These are phyloP conservation scores for Erythrobasidium hasegawianum DNA, from an alignment of 1,284 basidiomycete species.

Conservation along the genomic window DNA sequence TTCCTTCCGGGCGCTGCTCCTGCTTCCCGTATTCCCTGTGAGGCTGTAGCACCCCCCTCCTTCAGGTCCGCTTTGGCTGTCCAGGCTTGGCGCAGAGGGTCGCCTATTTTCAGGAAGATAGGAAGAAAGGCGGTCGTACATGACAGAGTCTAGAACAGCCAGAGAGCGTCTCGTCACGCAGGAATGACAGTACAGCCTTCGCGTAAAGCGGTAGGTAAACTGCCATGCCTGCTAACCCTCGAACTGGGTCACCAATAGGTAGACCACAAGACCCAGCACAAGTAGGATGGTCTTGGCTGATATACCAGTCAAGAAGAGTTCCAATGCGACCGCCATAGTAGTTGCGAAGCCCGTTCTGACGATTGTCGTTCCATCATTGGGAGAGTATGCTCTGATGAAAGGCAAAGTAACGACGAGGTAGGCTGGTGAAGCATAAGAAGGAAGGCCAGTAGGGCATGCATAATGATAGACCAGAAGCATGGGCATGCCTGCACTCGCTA, in stretches of 20 bases:
- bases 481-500: conserved; percentile 11
- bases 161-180: no score
- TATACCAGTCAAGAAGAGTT: conserved; percentile 19
- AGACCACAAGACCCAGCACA: not conserved
- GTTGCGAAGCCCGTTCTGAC: conserved; percentile 15
- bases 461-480: conserved; percentile 15
- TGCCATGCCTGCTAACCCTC: not conserved
- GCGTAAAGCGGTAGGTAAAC: no score
- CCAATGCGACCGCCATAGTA: conserved; percentile 10
- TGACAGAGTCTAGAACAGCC: no score
- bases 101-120: no score
- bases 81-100: no score
- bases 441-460: conserved; percentile 13
- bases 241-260: not conserved
- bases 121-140: no score
- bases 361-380: conserved; percentile 5
- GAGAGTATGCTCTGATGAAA: conserved; percentile 3
- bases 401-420: not conserved
- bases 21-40: no score
- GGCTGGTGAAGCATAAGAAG: conserved; percentile 9
- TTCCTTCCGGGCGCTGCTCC: no score
- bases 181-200: no score
- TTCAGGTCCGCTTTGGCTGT: no score
- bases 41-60: no score
- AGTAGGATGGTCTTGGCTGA: not conserved